Conservation (phyloP, 23 red algal genomes). For the Gracilaria gracilis region DNA sequence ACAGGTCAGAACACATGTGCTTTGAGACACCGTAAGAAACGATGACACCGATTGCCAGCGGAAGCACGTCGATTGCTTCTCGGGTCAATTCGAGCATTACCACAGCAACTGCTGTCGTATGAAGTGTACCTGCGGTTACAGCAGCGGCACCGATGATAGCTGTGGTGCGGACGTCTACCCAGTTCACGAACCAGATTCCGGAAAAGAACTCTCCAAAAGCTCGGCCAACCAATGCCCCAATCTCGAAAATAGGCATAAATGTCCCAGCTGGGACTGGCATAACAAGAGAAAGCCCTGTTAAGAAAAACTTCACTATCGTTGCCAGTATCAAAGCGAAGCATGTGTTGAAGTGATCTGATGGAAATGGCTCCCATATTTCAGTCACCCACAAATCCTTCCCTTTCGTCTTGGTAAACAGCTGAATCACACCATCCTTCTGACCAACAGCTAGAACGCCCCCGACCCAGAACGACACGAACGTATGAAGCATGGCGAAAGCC, state of each 20-base stretch:
- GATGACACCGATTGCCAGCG: constrained; percentile 71
- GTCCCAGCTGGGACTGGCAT: constrained; percentile 79
- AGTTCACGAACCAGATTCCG: constrained; percentile 39
- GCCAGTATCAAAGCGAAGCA: constrained; percentile 37
- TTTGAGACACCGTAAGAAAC: constrained; percentile 73
- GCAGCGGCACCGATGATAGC: constrained; percentile 85
- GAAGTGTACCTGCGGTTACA: constrained; percentile 66
- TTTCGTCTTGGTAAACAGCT: constrained; percentile 38
- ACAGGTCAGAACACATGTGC: constrained; percentile 75
- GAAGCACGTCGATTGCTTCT: constrained; percentile 75
- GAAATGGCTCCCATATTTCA: constrained; percentile 23
- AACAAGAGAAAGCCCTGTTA: constrained; percentile 68
- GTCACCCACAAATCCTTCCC: constrained; percentile 32
- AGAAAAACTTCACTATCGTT: constrained; percentile 63
- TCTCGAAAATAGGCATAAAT: constrained; percentile 81
- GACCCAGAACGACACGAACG: constrained; percentile 19
- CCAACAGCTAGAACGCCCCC: constrained; percentile 60
- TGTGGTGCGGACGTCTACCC: constrained; percentile 69
- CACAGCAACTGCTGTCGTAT: constrained; percentile 62
- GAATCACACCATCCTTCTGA: constrained; percentile 59
- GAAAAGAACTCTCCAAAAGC: constrained; percentile 66
- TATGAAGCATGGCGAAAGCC: constrained; percentile 48
- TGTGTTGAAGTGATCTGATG: constrained; percentile 36
- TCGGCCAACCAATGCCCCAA: constrained; percentile 72
- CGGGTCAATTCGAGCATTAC: constrained; percentile 90